Conservation (phyloP, 345 rosid genomes). For the Hypericum androsaemum region DNA sequence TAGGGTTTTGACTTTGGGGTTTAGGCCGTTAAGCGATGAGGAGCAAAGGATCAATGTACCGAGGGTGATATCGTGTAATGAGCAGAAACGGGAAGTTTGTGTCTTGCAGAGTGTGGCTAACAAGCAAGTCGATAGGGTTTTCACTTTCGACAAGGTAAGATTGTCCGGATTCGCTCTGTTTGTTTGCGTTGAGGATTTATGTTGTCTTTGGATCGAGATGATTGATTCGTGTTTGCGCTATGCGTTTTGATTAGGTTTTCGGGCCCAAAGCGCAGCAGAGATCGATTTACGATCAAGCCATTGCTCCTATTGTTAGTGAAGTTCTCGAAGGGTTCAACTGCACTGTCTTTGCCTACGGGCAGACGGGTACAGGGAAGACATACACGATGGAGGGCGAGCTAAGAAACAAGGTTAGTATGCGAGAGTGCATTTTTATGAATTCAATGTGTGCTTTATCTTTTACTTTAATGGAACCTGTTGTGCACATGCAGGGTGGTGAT, state of each 20-base stretch:
- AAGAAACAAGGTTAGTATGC: constrained; percentile 58
- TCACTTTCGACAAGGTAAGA: constrained; percentile 76
- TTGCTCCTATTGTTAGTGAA: constrained; percentile 75
- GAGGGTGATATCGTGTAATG: constrained; percentile 59
- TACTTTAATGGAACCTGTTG: background rate
- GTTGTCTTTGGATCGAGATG: background rate
- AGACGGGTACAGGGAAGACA: constrained; percentile 85
- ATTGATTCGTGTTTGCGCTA: background rate
- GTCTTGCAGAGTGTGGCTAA: constrained; percentile 58
- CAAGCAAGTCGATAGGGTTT: constrained; percentile 73
- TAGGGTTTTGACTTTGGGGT: no score
- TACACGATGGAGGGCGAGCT: constrained; percentile 95
- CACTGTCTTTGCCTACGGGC: constrained; percentile 92
- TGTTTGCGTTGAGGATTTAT: background rate
- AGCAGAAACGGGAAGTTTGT: constrained; percentile 61
- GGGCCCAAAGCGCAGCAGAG: constrained; percentile 92
- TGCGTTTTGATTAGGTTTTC: constrained; percentile 48
- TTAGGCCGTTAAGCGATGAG: constrained; percentile 68
- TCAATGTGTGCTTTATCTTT: background rate
- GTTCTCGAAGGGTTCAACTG: constrained; percentile 93
- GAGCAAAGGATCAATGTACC: constrained; percentile 62
- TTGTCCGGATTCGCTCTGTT: background rate
- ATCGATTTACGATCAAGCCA: constrained; percentile 84
- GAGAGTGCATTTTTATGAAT: background rate
- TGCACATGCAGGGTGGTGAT: constrained; percentile 57